Percentiles rank a stretch among this genome's conserved stretches.
Conservation (phyloP, 768 basidiomycete genomes). For the Serendipita sp. region DNA sequence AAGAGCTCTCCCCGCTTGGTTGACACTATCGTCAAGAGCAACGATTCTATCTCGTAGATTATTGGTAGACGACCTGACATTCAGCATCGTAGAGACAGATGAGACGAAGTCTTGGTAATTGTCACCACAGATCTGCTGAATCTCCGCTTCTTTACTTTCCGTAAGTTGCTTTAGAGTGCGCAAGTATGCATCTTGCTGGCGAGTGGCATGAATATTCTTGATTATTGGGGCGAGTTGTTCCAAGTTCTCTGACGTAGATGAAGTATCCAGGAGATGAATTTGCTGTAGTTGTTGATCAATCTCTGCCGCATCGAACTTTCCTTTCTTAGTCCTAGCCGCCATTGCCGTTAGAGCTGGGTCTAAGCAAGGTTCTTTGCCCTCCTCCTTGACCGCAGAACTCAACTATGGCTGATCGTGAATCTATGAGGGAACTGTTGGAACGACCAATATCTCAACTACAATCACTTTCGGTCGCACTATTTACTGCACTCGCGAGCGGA, state of each 20-base stretch:
- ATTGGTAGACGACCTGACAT: conserved; percentile 90
- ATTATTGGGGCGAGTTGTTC: conserved; percentile 92
- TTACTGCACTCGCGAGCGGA: not conserved
- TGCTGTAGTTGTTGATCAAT: conserved; percentile 86
- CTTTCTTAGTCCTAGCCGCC: conserved; percentile 4
- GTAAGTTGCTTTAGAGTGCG: conserved; percentile 75
- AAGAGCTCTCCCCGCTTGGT: conserved; percentile 70
- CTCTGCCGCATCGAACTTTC: conserved; percentile 56
- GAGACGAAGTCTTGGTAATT: conserved; percentile 98
- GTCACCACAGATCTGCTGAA: conserved; percentile 86
- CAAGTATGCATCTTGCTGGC: conserved; percentile 80
- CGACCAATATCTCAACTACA: not conserved
- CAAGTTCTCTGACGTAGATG: conserved; percentile 82
- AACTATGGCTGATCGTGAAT: not conserved
- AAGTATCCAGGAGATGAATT: conserved; percentile 75
- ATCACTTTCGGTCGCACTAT: not conserved
- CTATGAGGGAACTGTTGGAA: not conserved
- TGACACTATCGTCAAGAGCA: conserved; percentile 75
- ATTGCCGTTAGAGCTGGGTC: not conserved
- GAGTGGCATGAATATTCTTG: conserved; percentile 76
- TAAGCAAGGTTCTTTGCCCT: not conserved
- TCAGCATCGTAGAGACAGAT: conserved; percentile 90
- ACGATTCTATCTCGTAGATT: conserved; percentile 83
- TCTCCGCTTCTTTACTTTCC: conserved; percentile 87
- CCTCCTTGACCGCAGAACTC: not conserved